These are phyloP conservation scores for Salix brachista DNA, from an alignment of 345 rosid species.

Conservation along the genomic window DNA sequence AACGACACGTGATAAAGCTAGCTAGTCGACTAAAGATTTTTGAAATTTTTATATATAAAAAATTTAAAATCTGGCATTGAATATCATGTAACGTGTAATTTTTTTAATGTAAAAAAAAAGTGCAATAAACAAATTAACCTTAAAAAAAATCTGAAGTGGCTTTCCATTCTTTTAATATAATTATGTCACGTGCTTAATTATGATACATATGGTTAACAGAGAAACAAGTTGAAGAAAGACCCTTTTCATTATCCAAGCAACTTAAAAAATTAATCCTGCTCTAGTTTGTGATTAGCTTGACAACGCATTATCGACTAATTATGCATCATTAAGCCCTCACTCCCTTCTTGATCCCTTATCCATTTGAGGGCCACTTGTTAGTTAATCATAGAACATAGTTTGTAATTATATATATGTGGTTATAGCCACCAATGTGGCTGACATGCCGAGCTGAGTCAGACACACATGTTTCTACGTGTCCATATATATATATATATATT, in stretches of 20 bases:
- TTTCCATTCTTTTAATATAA: too few species aligned
- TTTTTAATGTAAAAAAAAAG: too few species aligned
- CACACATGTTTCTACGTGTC: background rate
- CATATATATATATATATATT: background rate
- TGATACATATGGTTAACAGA: too few species aligned
- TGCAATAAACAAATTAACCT: too few species aligned
- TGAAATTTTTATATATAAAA: too few species aligned
- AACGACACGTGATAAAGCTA: too few species aligned
- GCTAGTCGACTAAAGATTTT: too few species aligned
- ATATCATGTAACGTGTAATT: too few species aligned
- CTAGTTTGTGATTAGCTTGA: background rate
- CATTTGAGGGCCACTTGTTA: background rate
- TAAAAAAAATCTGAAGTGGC: too few species aligned
- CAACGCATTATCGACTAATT: background rate
- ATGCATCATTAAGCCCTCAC: background rate
- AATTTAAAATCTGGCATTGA: too few species aligned
- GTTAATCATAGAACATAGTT: background rate
- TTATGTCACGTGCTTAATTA: background rate
- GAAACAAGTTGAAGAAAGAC: background rate
- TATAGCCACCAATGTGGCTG: conserved; percentile 1
- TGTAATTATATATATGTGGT: too few species aligned
- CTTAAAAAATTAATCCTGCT: background rate
- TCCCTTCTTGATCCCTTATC: background rate
- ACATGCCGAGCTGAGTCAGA: conserved; percentile 15
- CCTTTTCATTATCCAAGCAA: background rate